Conservation (phyloP, 345 rosid genomes). For the Anastatica hierochuntica region DNA sequence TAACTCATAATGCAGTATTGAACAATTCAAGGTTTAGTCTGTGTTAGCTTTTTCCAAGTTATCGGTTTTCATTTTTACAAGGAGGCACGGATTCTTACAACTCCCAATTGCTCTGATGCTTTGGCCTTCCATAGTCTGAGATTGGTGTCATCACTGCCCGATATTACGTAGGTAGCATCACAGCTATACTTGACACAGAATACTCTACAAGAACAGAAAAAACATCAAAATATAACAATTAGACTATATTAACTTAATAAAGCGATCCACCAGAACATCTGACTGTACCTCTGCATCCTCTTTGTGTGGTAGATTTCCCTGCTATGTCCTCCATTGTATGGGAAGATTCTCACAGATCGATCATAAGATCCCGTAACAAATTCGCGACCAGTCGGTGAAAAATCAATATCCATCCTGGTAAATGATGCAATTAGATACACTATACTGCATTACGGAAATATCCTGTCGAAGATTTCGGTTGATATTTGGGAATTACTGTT, state of each 20-base stretch:
- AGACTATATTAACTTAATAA: background rate
- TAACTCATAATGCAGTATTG: too few relatives aligned
- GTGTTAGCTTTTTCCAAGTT: background rate
- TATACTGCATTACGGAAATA: background rate
- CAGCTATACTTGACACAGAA: conserved; percentile 89
- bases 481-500: background rate
- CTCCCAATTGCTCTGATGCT: conserved; percentile 95
- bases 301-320: conserved; percentile 89
- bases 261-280: background rate
- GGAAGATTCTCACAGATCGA: conserved; percentile 90
- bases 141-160: conserved; percentile 96
- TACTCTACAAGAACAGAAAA: conserved; percentile 41
- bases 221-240: background rate
- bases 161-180: conserved; percentile 84
- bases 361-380: conserved; percentile 97
- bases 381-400: conserved; percentile 96
- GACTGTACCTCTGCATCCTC: conserved; percentile 88
- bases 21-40: background rate
- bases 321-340: conserved; percentile 84
- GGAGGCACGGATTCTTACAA: conserved; percentile 47
- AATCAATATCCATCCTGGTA: conserved; percentile 93
- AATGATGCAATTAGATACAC: background rate
- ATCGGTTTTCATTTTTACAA: background rate
- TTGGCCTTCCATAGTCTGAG: conserved; percentile 96
- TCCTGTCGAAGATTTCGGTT: background rate